These are phyloP conservation scores for Panicum hallii DNA, from an alignment of 202 grass and related monocot species.

Conservation along the genomic window DNA sequence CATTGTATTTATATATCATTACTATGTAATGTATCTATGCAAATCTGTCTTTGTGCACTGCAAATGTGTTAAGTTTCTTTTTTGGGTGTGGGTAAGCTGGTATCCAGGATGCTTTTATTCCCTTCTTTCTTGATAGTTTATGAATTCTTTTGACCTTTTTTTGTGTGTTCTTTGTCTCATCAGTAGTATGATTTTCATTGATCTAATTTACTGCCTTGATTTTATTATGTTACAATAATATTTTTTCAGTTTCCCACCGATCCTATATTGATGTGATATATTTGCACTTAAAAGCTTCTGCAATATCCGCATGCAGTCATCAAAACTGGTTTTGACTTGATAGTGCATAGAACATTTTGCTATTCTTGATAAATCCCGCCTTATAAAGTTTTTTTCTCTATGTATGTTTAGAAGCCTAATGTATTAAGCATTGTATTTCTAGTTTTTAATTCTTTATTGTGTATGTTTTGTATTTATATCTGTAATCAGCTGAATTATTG, in stretches of 20 bases:
- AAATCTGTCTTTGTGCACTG: background rate
- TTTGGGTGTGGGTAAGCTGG: background rate
- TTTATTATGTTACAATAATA: background rate
- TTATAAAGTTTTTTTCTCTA: background rate
- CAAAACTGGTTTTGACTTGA: background rate
- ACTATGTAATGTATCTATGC: background rate
- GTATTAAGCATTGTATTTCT: conserved; percentile 21
- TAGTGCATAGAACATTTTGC: background rate
- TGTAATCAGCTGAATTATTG: conserved; percentile 62
- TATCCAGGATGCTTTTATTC: background rate
- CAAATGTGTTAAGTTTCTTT: background rate
- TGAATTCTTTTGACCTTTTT: background rate
- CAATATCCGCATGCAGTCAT: background rate
- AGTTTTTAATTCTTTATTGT: conserved; percentile 20
- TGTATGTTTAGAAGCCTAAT: conserved; percentile 5
- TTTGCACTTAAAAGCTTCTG: background rate
- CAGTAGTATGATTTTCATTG: background rate
- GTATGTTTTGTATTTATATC: conserved; percentile 41
- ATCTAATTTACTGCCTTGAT: background rate
- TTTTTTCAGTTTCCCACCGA: background rate
- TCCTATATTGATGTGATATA: background rate
- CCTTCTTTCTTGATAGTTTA: background rate
- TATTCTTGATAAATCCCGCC: background rate
- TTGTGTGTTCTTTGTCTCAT: background rate
- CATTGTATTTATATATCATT: background rate